These are phyloP conservation scores for Carex kokanica DNA, from an alignment of 176 grass and related monocot genomes.

Conservation along the genomic window DNA sequence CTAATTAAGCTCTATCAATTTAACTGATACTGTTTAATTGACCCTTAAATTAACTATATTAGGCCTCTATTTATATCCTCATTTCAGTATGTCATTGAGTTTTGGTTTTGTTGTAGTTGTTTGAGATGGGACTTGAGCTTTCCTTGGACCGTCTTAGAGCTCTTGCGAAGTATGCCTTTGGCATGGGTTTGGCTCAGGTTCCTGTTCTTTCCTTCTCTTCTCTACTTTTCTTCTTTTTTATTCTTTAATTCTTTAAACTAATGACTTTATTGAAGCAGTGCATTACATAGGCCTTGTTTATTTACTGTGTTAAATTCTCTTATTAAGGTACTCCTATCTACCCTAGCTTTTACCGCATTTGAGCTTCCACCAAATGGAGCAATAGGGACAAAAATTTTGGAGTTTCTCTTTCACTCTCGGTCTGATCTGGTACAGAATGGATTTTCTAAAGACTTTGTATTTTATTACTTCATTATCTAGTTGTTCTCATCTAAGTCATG, in stretches of 20 bases:
- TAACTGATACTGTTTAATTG: not conserved
- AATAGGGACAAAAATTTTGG: constrained; percentile 86
- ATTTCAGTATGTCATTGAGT: not conserved
- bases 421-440: constrained; percentile 68
- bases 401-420: constrained; percentile 88
- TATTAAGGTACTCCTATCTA: constrained; percentile 79
- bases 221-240: not conserved
- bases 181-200: constrained; percentile 94
- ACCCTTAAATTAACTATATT: not conserved
- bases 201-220: constrained; percentile 2
- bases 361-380: constrained; percentile 95
- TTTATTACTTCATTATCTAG: not conserved
- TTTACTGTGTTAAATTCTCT: constrained; percentile 9
- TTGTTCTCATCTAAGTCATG: not conserved
- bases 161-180: constrained; percentile 95
- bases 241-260: not conserved
- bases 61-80: not conserved
- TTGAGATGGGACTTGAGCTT: constrained; percentile 97
- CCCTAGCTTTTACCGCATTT: constrained; percentile 89
- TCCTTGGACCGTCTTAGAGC: constrained; percentile 86
- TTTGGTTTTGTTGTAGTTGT: constrained; percentile 52
- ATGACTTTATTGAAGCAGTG: not conserved
- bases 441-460: not conserved
- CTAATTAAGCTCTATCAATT: not conserved
- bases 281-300: constrained; percentile 18